Conservation (phyloP, 768 basidiomycete species). For the Lactarius indigo region DNA sequence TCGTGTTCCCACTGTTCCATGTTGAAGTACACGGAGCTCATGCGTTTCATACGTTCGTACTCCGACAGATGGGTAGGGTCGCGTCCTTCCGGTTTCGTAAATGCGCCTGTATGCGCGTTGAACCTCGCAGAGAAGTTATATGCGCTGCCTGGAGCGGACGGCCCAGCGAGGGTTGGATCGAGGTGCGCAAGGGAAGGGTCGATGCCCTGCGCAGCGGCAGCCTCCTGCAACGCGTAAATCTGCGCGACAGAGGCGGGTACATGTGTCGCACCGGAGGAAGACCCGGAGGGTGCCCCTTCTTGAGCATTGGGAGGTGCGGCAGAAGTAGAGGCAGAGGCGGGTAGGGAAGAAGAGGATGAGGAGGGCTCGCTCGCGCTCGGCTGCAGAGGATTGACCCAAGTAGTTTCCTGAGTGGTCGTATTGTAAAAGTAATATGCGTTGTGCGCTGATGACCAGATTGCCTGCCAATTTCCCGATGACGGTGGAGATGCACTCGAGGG, state of each 20-base stretch:
- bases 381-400: constrained; percentile 76
- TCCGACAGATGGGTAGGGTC: constrained; percentile 77
- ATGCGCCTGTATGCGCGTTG: constrained; percentile 78
- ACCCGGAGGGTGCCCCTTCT: constrained; percentile 26
- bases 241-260: constrained; percentile 34
- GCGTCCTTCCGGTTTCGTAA: constrained; percentile 61
- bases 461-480: constrained; percentile 58
- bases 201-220: constrained; percentile 75
- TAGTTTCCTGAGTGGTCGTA: constrained; percentile 68
- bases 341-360: constrained; percentile 15
- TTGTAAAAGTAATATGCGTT: constrained; percentile 88
- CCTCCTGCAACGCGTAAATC: constrained; percentile 53
- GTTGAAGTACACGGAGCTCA: constrained; percentile 89
- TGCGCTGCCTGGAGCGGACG: constrained; percentile 36
- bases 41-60: constrained; percentile 75
- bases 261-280: constrained; percentile 30
- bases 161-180: constrained; percentile 59
- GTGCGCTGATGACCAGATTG: constrained; percentile 72
- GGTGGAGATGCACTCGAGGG: constrained; percentile 15
- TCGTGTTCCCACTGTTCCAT: constrained; percentile 76
- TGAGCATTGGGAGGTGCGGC: constrained; percentile 27
- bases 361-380: constrained; percentile 16
- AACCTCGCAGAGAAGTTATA: constrained; percentile 63
- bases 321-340: constrained; percentile 30
- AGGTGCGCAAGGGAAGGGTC: constrained; percentile 79